Conservation (phyloP, 2,329 filamentous ascomycete genomes). For the Trichoderma citrinoviride region DNA sequence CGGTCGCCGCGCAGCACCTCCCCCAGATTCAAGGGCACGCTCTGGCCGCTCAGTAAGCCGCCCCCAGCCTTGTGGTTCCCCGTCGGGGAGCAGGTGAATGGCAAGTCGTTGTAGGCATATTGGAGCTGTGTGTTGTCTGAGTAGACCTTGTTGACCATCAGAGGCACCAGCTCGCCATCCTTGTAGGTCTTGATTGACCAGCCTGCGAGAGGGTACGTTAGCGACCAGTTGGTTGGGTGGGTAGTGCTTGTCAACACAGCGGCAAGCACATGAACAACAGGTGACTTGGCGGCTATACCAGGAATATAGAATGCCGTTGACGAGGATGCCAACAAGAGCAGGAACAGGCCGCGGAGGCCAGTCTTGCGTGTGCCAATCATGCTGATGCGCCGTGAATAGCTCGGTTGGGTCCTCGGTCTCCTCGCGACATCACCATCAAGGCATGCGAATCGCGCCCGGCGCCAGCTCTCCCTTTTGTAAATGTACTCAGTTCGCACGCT, state of each 20-base stretch:
- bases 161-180: constrained; percentile 71
- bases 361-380: constrained; percentile 31
- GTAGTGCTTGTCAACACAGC: constrained; percentile 11
- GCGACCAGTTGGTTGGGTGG: neutral
- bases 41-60: constrained; percentile 71
- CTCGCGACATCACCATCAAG: neutral
- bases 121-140: constrained; percentile 88
- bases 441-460: neutral
- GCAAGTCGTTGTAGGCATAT: constrained; percentile 85
- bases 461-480: neutral
- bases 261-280: neutral
- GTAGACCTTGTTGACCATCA: constrained; percentile 91
- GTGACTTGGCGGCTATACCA: constrained; percentile 52
- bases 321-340: constrained; percentile 39
- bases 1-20: constrained; percentile 85
- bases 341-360: constrained; percentile 41
- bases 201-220: constrained; percentile 44
- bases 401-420: neutral
- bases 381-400: neutral
- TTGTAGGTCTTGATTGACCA: constrained; percentile 81
- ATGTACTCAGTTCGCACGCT: neutral
- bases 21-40: constrained; percentile 77
- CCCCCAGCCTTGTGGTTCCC: constrained; percentile 64
- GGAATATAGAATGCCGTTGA: constrained; percentile 78
- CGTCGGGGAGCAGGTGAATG: constrained; percentile 80